A percentile compares a stretch with the other conserved stretches of the same genome.
phyloP scores from a whole-genome alignment of 176 grass and related monocot species.

The Dactylis glomerata region DNA sequence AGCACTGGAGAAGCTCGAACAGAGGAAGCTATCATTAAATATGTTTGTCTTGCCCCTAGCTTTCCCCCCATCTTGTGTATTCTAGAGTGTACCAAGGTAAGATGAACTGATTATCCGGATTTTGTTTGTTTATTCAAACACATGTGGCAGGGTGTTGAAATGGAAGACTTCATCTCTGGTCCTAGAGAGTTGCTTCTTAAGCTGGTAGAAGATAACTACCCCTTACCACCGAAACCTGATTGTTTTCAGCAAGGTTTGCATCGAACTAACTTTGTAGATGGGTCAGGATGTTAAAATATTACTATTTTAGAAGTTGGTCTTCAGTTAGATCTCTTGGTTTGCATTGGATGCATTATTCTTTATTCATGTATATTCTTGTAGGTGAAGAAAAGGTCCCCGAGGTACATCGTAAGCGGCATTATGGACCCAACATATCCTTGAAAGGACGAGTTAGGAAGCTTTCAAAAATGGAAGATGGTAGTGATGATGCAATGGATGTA shows the following conservation, averaged over 20 bases:
- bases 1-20: slow-evolving; percentile 98
- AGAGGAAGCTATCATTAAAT: slow-evolving; percentile 92
- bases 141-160: slow-evolving; percentile 67
- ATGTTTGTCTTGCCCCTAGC: slow-evolving; percentile 44
- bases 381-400: slow-evolving; percentile 77
- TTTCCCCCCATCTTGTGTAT: background rate
- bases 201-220: slow-evolving; percentile 95
- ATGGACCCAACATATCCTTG: slow-evolving; percentile 65
- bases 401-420: slow-evolving; percentile 66
- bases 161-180: slow-evolving; percentile 97
- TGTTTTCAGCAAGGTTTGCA: slow-evolving; percentile 45
- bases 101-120: background rate
- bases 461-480: slow-evolving; percentile 59
- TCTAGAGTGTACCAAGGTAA: background rate
- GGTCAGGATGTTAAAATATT: background rate
- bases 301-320: background rate
- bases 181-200: slow-evolving; percentile 94
- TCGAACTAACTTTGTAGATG: slow-evolving; percentile 6
- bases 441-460: slow-evolving; percentile 68
- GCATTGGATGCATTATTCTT: background rate
- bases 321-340: background rate
- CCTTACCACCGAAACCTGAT: slow-evolving; percentile 74
- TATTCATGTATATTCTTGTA: slow-evolving; percentile 11
- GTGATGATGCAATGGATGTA: slow-evolving; percentile 59
- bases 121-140: background rate